phyloP scores from a whole-genome alignment of 805 yeast genomes.

The Lipomyces sp. region DNA sequence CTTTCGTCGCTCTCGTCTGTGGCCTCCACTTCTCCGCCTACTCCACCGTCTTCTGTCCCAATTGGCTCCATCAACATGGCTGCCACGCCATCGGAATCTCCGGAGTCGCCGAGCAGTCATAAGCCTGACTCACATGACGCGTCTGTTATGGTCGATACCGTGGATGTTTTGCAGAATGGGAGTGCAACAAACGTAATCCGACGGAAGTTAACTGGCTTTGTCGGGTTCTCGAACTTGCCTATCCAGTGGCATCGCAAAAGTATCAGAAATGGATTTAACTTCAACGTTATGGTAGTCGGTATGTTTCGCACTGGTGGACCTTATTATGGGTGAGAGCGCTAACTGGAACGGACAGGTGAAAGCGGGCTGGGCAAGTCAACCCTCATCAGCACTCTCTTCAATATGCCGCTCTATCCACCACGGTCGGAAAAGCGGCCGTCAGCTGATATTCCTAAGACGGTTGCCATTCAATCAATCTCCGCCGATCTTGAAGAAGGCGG shows the following conservation, averaged over 20 bases:
- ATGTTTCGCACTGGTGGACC: conserved; percentile 4
- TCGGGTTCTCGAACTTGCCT: conserved; percentile 96
- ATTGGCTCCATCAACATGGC: conserved; percentile 4
- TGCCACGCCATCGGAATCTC: conserved; percentile 5
- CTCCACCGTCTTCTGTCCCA: conserved; percentile 8
- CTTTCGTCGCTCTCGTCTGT: conserved; percentile 11
- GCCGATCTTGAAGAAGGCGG: conserved; percentile 91
- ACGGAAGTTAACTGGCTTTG: conserved; percentile 87
- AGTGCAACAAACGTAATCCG: conserved; percentile 62
- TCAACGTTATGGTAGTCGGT: conserved; percentile 89
- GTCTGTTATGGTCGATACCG: conserved; percentile 10
- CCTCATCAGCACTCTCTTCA: conserved; percentile 86
- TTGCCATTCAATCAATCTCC: conserved; percentile 62
- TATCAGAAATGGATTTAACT: conserved; percentile 82
- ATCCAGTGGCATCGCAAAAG: conserved; percentile 98
- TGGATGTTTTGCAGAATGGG: conserved; percentile 11
- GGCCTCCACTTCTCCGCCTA: conserved; percentile 3
- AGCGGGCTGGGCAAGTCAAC: conserved; percentile 93
- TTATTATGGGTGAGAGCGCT: not conserved
- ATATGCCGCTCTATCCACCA: conserved; percentile 59
- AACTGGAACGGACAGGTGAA: conserved; percentile 52
- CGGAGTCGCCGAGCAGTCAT: not conserved
- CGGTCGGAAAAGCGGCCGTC: conserved; percentile 21
- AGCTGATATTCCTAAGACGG: conserved; percentile 49
- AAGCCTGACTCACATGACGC: conserved; percentile 3